These are phyloP conservation scores for Hordeum marinum DNA, from an alignment of 176 grass and related monocot species.

Conservation along the genomic window DNA sequence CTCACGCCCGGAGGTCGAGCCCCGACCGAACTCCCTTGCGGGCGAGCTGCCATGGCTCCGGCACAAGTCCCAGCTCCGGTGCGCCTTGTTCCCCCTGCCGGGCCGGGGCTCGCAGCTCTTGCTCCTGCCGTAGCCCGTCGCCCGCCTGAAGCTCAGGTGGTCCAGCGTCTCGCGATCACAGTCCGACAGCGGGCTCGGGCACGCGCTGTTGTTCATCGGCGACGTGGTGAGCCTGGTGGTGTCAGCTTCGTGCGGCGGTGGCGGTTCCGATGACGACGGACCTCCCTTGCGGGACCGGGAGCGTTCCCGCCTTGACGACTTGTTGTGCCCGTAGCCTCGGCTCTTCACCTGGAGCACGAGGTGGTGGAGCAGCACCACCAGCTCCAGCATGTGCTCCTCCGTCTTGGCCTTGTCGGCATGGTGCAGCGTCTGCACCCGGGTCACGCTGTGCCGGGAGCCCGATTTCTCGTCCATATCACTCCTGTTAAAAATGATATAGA, in stretches of 20 bases:
- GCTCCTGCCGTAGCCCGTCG: conserved; percentile 53
- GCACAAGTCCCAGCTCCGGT: conserved; percentile 40
- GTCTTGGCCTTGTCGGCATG: conserved; percentile 78
- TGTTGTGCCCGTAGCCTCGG: conserved; percentile 66
- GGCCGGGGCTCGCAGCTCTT: conserved; percentile 49
- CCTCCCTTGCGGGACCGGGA: conserved; percentile 19
- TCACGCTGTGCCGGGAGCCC: conserved; percentile 30
- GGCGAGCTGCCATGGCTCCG: conserved; percentile 78
- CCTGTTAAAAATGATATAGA: conserved; percentile 26
- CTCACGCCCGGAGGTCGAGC: conserved; percentile 10
- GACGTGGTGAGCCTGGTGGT: conserved; percentile 38
- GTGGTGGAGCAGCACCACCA: conserved; percentile 85
- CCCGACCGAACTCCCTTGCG: conserved; percentile 29
- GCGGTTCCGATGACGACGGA: neutral
- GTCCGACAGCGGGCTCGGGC: conserved; percentile 25
- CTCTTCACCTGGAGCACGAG: conserved; percentile 83
- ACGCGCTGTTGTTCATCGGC: neutral
- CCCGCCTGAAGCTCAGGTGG: conserved; percentile 30
- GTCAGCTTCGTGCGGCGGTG: neutral
- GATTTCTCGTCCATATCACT: conserved; percentile 71
- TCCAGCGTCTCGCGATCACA: conserved; percentile 51
- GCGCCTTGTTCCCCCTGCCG: conserved; percentile 3
- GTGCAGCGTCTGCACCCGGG: conserved; percentile 77
- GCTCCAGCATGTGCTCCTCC: conserved; percentile 64
- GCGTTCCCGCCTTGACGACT: conserved; percentile 23